These are phyloP conservation scores for Arachis hypogaea DNA, from an alignment of 306 rosid genomes.

Conservation along the genomic window DNA sequence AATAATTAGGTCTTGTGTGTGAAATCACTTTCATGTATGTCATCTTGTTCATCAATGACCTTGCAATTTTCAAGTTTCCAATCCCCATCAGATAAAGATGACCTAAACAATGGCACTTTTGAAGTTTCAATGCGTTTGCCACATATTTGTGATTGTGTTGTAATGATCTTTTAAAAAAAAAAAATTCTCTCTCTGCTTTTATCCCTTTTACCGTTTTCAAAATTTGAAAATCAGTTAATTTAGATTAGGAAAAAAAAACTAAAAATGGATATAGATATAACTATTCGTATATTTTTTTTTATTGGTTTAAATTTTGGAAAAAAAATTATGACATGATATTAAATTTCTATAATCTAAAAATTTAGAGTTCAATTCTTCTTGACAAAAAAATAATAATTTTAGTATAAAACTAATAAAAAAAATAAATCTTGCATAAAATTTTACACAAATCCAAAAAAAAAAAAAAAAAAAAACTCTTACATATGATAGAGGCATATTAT, in stretches of 20 bases:
- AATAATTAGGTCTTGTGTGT: constrained; percentile 31
- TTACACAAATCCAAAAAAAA: too few relatives aligned
- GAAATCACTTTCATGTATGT: constrained; percentile 39
- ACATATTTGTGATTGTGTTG: background rate
- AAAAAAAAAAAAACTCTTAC: too few relatives aligned
- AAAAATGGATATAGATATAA: too few relatives aligned
- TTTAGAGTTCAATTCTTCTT: too few relatives aligned
- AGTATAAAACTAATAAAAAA: too few relatives aligned
- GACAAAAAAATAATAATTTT: too few relatives aligned
- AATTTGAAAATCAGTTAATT: constrained; percentile 18
- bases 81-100: constrained; percentile 27
- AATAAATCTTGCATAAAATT: too few relatives aligned
- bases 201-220: background rate
- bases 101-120: background rate
- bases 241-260: constrained; percentile 15
- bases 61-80: constrained; percentile 34
- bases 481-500: too few relatives aligned
- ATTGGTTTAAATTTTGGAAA: background rate
- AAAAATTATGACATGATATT: too few relatives aligned
- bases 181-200: background rate
- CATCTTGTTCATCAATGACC: constrained; percentile 38
- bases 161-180: too few relatives aligned
- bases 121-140: constrained; percentile 20
- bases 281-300: too few relatives aligned
- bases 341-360: too few relatives aligned